Conservation (phyloP, 139 green algal species). For the Asterochloris erici region DNA sequence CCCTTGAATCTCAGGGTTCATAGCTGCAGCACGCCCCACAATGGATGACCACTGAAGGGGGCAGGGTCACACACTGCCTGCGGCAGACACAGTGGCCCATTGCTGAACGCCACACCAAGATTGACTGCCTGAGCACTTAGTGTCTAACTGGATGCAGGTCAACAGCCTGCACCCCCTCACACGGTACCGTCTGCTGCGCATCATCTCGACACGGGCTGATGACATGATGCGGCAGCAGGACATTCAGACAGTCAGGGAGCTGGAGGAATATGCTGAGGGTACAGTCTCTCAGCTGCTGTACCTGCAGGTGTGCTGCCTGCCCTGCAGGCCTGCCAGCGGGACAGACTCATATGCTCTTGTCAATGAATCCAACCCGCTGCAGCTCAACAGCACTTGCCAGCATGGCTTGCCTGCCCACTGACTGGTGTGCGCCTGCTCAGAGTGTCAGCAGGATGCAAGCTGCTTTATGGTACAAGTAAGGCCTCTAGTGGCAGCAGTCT, state of each 20-base stretch:
- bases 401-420: neutral
- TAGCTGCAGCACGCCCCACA: too few species aligned
- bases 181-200: constrained; percentile 65
- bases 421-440: neutral
- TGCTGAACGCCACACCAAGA: too few species aligned
- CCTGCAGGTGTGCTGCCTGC: constrained; percentile 43
- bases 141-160: neutral
- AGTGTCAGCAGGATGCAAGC: neutral
- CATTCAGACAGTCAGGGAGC: constrained; percentile 43
- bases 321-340: neutral
- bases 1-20: too few species aligned
- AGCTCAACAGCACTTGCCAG: neutral
- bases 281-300: constrained; percentile 58
- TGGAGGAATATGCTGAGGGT: constrained; percentile 74
- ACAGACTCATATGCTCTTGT: neutral
- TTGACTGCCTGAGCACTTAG: neutral
- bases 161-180: constrained; percentile 21
- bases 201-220: constrained; percentile 58
- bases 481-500: too few species aligned
- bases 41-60: too few species aligned
- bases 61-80: too few species aligned
- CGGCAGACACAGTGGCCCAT: too few species aligned
- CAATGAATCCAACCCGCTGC: neutral
- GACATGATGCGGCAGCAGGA: constrained; percentile 51
- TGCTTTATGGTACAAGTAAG: neutral